Percentiles rank a stretch among this genome's conserved stretches.
These are phyloP conservation scores for Botrytis medusae DNA, from an alignment of 2,329 filamentous ascomycete species.

Conservation along the genomic window DNA sequence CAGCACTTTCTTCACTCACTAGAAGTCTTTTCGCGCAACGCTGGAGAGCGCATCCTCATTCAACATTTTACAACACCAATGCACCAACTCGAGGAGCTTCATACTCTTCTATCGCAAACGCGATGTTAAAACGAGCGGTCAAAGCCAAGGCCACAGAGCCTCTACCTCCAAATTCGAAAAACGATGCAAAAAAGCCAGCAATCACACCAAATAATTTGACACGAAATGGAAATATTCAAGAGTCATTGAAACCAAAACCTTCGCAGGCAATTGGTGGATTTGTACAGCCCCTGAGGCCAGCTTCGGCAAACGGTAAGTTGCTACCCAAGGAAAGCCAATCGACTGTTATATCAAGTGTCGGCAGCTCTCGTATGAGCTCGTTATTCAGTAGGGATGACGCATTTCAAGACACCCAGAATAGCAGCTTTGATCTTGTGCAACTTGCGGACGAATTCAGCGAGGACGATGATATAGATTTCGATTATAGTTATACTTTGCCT, in stretches of 20 bases:
- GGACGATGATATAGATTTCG: constrained; percentile 72
- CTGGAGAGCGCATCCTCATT: constrained; percentile 33
- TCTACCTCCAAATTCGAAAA: constrained; percentile 30
- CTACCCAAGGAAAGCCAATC: constrained; percentile 7
- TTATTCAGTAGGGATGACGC: constrained; percentile 46
- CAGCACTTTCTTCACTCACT: constrained; percentile 34
- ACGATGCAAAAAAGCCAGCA: constrained; percentile 47
- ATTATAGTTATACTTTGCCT: constrained; percentile 50
- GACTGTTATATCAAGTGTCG: constrained; percentile 19
- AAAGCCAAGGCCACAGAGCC: constrained; percentile 26
- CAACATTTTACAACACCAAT: constrained; percentile 28
- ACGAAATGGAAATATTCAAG: constrained; percentile 49
- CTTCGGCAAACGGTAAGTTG: constrained; percentile 31
- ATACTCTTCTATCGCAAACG: constrained; percentile 39
- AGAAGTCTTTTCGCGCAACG: constrained; percentile 34
- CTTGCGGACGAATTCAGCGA: constrained; percentile 88
- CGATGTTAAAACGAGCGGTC: constrained; percentile 40
- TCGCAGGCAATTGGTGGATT: constrained; percentile 40
- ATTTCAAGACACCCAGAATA: constrained; percentile 47
- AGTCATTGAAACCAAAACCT: constrained; percentile 49
- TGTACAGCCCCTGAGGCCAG: constrained; percentile 32
- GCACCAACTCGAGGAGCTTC: constrained; percentile 23
- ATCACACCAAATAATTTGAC: constrained; percentile 60
- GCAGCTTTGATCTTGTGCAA: constrained; percentile 47
- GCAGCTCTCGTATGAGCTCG: constrained; percentile 46